Evolutionary conservation across 306 rosid genomes (phyloP).

Genomic region (Vigna nakashimae): DNA sequence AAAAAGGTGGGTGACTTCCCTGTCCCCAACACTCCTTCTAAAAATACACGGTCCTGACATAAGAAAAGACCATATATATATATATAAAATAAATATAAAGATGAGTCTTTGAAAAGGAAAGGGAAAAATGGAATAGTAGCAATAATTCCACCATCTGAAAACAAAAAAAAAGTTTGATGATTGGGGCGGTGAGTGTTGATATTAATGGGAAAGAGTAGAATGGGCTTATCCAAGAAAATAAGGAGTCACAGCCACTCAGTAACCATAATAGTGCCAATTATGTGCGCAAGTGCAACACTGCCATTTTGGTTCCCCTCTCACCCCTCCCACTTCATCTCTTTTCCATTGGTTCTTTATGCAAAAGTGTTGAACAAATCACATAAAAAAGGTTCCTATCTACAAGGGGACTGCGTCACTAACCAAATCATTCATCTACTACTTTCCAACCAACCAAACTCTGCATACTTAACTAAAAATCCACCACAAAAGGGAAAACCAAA

Average conservation of each 20-base stretch:
- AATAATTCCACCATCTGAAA: constrained; percentile 31
- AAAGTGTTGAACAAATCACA: constrained; percentile 43
- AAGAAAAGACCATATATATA: too few relatives aligned
- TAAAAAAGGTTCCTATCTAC: constrained; percentile 38
- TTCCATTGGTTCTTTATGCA: constrained; percentile 42
- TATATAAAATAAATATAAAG: not conserved
- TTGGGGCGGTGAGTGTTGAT: constrained; percentile 3
- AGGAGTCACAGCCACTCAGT: constrained; percentile 40
- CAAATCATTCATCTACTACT: constrained; percentile 40
- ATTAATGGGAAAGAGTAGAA: constrained; percentile 24
- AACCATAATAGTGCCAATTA: constrained; percentile 51
- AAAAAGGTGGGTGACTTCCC: too few relatives aligned
- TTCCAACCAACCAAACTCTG: constrained; percentile 35
- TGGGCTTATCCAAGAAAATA: constrained; percentile 45
- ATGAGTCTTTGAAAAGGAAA: not conserved
- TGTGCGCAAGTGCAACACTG: constrained; percentile 43
- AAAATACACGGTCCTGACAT: too few relatives aligned
- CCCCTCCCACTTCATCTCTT: constrained; percentile 42
- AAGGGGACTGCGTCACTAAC: constrained; percentile 42
- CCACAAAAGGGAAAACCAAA: not conserved
- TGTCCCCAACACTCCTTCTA: too few relatives aligned
- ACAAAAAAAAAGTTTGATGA: constrained; percentile 1
- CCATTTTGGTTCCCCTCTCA: constrained; percentile 39
- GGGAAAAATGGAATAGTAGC: not conserved
- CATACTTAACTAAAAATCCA: not conserved